Evolutionary conservation across 179 eudicot species (phyloP).

Genomic region (Beta corolliflora): DNA sequence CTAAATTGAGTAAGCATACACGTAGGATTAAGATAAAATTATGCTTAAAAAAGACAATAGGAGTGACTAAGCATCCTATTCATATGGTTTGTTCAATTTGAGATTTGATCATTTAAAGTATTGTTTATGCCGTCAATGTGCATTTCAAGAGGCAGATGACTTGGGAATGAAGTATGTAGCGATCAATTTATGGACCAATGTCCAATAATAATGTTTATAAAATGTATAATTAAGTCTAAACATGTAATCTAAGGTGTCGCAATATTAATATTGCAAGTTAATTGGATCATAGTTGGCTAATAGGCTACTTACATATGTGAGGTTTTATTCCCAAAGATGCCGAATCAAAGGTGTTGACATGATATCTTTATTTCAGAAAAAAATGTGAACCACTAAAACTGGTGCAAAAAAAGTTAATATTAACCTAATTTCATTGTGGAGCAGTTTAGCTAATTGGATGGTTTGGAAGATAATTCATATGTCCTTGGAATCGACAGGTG

Average conservation of each 20-base stretch:
- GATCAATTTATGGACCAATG: neutral
- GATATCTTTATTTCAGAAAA: neutral
- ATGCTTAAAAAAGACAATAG: neutral
- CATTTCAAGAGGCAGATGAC: neutral
- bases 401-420: neutral
- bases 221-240: neutral
- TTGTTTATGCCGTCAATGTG: slow-evolving; percentile 2
- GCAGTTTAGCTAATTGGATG: too few species aligned
- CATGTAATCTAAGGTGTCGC: too few species aligned
- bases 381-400: slow-evolving; percentile 1
- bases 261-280: neutral
- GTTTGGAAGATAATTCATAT: too few species aligned
- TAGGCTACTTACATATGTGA: neutral
- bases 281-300: neutral
- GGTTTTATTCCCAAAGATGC: slow-evolving; percentile 10
- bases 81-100: neutral
- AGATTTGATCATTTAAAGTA: neutral
- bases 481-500: too few species aligned
- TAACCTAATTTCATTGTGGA: neutral
- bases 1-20: neutral
- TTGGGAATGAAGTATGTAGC: neutral
- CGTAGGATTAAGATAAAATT: neutral
- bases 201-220: neutral
- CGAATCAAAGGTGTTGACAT: neutral
- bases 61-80: neutral